Conservation (phyloP, 805 yeast species). For the Schwanniomyces occidentalis region DNA sequence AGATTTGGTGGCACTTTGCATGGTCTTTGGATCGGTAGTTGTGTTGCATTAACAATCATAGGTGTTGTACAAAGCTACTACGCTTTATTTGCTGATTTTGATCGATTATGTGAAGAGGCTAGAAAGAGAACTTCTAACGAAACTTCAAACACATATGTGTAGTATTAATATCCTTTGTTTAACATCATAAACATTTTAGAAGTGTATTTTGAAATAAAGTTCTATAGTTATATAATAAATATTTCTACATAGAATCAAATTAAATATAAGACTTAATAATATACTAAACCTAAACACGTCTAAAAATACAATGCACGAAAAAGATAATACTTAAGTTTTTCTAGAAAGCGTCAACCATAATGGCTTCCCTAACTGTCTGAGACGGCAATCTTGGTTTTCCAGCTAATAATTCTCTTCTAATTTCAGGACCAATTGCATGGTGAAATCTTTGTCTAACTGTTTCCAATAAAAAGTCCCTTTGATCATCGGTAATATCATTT, state of each 20-base stretch:
- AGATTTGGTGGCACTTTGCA: slow-evolving; percentile 47
- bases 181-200: no score
- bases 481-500: slow-evolving; percentile 98
- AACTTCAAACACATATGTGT: no score
- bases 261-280: no score
- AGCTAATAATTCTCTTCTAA: slow-evolving; percentile 87
- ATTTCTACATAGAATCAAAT: no score
- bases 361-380: slow-evolving; percentile 29
- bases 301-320: no score
- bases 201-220: no score
- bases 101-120: slow-evolving; percentile 30
- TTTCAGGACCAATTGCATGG: slow-evolving; percentile 87
- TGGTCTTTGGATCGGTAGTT: slow-evolving; percentile 67
- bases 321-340: no score
- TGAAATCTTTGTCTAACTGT: slow-evolving; percentile 90
- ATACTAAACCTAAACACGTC: no score
- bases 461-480: slow-evolving; percentile 89
- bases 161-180: no score
- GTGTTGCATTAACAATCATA: slow-evolving; percentile 51
- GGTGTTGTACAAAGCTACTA: slow-evolving; percentile 46
- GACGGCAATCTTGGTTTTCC: slow-evolving; percentile 65
- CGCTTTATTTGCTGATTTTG: slow-evolving; percentile 36
- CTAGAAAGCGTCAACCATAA: slow-evolving; percentile 41
- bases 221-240: no score
- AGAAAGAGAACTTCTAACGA: slow-evolving; percentile 30